These are phyloP conservation scores for Geotrichum macrosporum DNA, from an alignment of 1,139 yeast species.

Conservation along the genomic window DNA sequence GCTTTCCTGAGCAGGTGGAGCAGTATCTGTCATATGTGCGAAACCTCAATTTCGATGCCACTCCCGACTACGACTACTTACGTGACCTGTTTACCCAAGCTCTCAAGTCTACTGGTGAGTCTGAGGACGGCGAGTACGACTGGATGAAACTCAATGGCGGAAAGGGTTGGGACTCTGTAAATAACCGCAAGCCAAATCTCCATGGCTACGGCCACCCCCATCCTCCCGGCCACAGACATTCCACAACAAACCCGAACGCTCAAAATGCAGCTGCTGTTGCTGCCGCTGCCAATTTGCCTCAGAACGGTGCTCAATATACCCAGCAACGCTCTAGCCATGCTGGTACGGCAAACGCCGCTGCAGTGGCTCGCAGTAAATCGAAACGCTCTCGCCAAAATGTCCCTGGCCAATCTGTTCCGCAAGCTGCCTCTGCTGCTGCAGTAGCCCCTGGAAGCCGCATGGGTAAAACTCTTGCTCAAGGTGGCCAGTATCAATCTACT, in stretches of 20 bases:
- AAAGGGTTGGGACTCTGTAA: constrained; percentile 81
- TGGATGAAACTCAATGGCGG: constrained; percentile 94
- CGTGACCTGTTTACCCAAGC: constrained; percentile 72
- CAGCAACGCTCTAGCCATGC: constrained; percentile 27
- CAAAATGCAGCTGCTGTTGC: neutral
- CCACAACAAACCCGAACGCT: neutral
- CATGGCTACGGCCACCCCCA: constrained; percentile 83
- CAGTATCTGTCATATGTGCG: constrained; percentile 82
- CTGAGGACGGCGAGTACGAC: constrained; percentile 83
- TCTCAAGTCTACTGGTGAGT: constrained; percentile 63
- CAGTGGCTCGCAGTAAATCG: constrained; percentile 35
- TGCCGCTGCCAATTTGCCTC: neutral
- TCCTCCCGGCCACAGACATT: constrained; percentile 41
- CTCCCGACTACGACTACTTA: constrained; percentile 88
- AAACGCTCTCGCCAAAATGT: constrained; percentile 27
- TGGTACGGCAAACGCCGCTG: constrained; percentile 35
- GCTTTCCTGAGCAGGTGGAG: constrained; percentile 82
- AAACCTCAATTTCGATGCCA: constrained; percentile 80
- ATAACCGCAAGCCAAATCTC: constrained; percentile 81
- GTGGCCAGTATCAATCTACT: constrained; percentile 19
- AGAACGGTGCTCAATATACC: constrained; percentile 5
- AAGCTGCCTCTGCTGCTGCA: constrained; percentile 12
- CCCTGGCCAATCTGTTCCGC: constrained; percentile 10
- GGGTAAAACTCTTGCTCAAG: constrained; percentile 19
- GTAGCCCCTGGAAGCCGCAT: constrained; percentile 17